Percentiles rank a stretch among this genome's conserved stretches.
Conservation (phyloP, 192 early-diverging fungal genomes). For the Geranomyces variabilis region DNA sequence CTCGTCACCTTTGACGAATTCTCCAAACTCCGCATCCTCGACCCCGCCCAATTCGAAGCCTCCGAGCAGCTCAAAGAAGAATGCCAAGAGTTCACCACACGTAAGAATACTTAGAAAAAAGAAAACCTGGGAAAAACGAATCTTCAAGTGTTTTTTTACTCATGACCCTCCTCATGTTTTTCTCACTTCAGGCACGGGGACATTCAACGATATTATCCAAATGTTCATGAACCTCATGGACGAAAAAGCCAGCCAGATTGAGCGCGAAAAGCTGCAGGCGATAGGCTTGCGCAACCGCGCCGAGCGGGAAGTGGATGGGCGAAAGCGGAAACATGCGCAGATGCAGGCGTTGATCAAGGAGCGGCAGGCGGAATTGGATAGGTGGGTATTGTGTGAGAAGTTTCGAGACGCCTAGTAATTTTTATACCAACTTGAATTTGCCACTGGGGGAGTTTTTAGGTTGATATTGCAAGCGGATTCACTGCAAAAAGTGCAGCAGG, state of each 20-base stretch:
- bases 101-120: slow-evolving; percentile 36
- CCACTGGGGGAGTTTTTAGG: slow-evolving; percentile 24
- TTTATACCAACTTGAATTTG: background rate
- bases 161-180: background rate
- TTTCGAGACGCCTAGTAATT: background rate
- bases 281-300: slow-evolving; percentile 54
- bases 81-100: slow-evolving; percentile 53
- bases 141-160: too few species aligned
- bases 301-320: slow-evolving; percentile 44
- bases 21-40: slow-evolving; percentile 60
- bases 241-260: slow-evolving; percentile 56
- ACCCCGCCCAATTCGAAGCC: slow-evolving; percentile 51
- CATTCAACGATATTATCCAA: slow-evolving; percentile 50
- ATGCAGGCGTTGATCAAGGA: slow-evolving; percentile 47
- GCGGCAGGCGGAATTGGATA: slow-evolving; percentile 47
- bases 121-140: background rate
- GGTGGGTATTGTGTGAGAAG: slow-evolving; percentile 4
- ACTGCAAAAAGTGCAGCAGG: slow-evolving; percentile 41
- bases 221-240: slow-evolving; percentile 46
- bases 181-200: slow-evolving; percentile 39
- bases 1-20: slow-evolving; percentile 58
- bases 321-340: slow-evolving; percentile 40
- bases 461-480: slow-evolving; percentile 47
- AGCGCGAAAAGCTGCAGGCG: slow-evolving; percentile 56
- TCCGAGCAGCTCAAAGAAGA: slow-evolving; percentile 59